phyloP scores from a whole-genome alignment of 352 stramenopile genomes.

The Pythium periplocum region DNA sequence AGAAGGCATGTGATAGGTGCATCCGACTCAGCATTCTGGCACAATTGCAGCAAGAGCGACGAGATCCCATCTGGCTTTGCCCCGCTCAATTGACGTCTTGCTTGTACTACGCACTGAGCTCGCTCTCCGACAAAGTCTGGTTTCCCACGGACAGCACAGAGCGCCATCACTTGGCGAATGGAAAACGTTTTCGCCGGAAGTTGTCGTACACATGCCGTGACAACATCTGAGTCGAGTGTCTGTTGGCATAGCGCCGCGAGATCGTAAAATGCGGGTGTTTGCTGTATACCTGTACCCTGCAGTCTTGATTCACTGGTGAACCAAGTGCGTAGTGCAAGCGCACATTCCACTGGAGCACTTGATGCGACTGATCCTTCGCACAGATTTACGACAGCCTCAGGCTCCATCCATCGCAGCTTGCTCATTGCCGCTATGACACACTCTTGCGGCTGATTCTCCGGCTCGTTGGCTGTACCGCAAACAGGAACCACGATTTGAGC shows the following conservation, averaged over 20 bases:
- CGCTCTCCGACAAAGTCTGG: background rate
- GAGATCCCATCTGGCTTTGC: too few relatives aligned
- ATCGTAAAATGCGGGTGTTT: background rate
- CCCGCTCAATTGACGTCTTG: conserved; percentile 1
- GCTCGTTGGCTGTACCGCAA: conserved; percentile 19
- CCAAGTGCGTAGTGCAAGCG: conserved; percentile 17
- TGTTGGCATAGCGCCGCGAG: conserved; percentile 16
- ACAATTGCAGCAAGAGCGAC: conserved; percentile 15
- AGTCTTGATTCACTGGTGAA: conserved; percentile 2
- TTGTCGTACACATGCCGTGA: conserved; percentile 11
- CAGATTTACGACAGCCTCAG: conserved; percentile 18
- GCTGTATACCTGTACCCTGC: background rate
- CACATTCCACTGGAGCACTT: conserved; percentile 30
- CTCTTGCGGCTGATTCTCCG: conserved; percentile 15
- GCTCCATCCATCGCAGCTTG: conserved; percentile 47
- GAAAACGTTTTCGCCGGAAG: conserved; percentile 11
- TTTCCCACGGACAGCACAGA: conserved; percentile 6
- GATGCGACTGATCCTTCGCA: conserved; percentile 22
- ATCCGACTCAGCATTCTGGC: conserved; percentile 25
- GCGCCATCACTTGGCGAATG: conserved; percentile 3
- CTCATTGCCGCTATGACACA: conserved; percentile 41
- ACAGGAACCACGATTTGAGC: conserved; percentile 18
- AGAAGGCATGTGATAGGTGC: conserved; percentile 14
- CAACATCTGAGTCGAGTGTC: background rate
- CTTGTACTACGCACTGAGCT: conserved; percentile 8